phyloP scores from a whole-genome alignment of 2,329 filamentous ascomycete genomes.

The Camillea tinctor region DNA sequence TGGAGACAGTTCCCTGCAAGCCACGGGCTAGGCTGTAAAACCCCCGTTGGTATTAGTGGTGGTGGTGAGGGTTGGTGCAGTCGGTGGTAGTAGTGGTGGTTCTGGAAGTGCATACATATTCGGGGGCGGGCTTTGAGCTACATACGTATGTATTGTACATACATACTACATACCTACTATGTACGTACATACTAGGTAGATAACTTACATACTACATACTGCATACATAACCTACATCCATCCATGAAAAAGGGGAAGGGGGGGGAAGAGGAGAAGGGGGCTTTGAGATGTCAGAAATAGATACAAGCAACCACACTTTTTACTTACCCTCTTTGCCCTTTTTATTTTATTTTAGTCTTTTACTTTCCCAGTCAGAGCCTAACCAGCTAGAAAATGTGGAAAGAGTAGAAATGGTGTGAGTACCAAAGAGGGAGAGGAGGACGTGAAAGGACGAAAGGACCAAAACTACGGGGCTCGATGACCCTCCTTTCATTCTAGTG shows the following conservation, averaged over 20 bases:
- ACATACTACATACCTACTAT: no score
- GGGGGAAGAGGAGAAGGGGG: conserved; percentile 3
- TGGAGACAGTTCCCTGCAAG: conserved; percentile 2
- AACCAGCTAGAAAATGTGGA: background rate
- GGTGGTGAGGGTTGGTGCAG: no score
- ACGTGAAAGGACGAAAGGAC: background rate
- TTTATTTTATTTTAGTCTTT: no score
- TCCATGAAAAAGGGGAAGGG: no score
- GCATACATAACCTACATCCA: no score
- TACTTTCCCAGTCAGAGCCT: background rate
- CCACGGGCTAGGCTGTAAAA: conserved; percentile 10
- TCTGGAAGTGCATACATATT: conserved; percentile 8
- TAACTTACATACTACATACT: no score
- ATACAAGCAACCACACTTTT: conserved; percentile 1
- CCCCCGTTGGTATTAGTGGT: no score
- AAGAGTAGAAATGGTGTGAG: no score
- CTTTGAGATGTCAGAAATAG: conserved; percentile 19
- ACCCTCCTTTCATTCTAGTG: conserved; percentile 10
- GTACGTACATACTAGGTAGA: no score
- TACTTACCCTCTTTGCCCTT: background rate
- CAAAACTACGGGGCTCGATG: conserved; percentile 2
- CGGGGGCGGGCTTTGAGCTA: conserved; percentile 27
- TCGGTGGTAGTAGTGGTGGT: no score
- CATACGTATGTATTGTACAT: no score
- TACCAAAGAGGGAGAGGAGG: background rate